These are phyloP conservation scores for Coemansia erecta DNA, from an alignment of 192 early-diverging fungal species.

Conservation along the genomic window DNA sequence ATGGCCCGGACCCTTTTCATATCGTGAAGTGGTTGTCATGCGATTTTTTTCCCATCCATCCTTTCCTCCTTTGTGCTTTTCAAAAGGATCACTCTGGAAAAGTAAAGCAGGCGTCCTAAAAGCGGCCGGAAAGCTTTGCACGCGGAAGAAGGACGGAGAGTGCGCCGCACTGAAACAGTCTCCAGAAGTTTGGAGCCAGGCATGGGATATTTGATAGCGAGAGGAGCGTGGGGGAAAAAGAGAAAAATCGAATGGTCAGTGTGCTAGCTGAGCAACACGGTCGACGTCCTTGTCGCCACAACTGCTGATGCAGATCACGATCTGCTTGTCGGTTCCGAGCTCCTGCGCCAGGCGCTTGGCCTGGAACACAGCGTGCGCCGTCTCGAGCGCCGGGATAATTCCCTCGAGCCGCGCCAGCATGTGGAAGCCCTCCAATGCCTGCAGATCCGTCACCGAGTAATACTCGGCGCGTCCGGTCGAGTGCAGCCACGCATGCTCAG, in stretches of 20 bases:
- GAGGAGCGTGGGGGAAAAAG: too few relatives aligned
- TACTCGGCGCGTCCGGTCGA: constrained; percentile 84
- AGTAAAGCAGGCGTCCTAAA: too few relatives aligned
- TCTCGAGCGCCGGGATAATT: constrained; percentile 96
- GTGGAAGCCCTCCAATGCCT: constrained; percentile 85
- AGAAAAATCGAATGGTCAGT: too few relatives aligned
- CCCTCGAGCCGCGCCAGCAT: constrained; percentile 70
- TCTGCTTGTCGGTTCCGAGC: constrained; percentile 71
- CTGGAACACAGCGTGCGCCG: constrained; percentile 86
- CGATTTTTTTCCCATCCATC: too few relatives aligned
- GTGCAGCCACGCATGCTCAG: constrained; percentile 92
- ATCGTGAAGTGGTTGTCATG: background rate
- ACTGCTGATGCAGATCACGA: constrained; percentile 89
- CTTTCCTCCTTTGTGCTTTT: too few relatives aligned
- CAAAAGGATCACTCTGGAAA: too few relatives aligned
- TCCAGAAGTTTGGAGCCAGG: too few relatives aligned
- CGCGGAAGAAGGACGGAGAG: too few relatives aligned
- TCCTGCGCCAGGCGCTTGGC: constrained; percentile 75
- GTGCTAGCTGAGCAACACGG: too few relatives aligned
- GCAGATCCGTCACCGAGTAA: constrained; percentile 71
- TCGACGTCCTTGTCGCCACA: constrained; percentile 98
- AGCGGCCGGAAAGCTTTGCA: too few relatives aligned
- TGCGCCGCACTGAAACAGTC: too few relatives aligned
- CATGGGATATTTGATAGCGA: too few relatives aligned
- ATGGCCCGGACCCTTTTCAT: background rate